Base-by-base conservation (phyloP, 1,284 basidiomycete species). In the Marasmius tenuissimus region DNA sequence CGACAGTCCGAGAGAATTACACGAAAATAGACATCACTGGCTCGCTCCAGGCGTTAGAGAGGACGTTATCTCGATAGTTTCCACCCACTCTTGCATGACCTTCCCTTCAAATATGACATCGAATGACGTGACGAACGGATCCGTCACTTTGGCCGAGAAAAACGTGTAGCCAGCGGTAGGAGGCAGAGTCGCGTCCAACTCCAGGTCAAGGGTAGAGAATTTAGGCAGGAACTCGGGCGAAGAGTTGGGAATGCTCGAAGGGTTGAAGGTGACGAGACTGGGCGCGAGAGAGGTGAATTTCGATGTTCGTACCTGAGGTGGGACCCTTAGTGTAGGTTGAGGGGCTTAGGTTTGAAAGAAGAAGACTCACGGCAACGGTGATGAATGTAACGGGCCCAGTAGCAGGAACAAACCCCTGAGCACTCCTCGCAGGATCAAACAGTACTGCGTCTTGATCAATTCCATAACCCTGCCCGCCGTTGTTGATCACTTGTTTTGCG, bases 381-480 rank as follows among this genome's bases (percentile, higher is more conserved):
- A 42, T 50, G 49, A 42, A 38, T 39, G 10, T 16, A 51, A 53
- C 51, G 14, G 37, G 14, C 16, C 20, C 1, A 12, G 12, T 33
- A 2, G 12, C 20, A 18, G 27, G 7, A 18, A 33, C 6, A 33
- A 40, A 27, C 9, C 22, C 37, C 4, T 51, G 34, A 4, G 16
- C 33, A 22, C 58, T 59, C 35, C 58, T 27, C 12, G 35, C 18
- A 20, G 37, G 16, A 22, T 59, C 58, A 14, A 59, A 35, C 9
- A 62, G 57, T 5, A 62, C 34, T 9, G 40, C 49, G 47, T 62
- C 61, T 22, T 62, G 61, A 22, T 16, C 39, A 27, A 62, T 56
- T 11, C 52, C 50, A 54, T 54, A 62, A 3, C 37, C 51, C 12
- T 49, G 14, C 8, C 56, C 57, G 6, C 40, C 51, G 20, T 62